phyloP scores from a whole-genome alignment of 176 grass and related monocot species.

The Leersia perrieri region DNA sequence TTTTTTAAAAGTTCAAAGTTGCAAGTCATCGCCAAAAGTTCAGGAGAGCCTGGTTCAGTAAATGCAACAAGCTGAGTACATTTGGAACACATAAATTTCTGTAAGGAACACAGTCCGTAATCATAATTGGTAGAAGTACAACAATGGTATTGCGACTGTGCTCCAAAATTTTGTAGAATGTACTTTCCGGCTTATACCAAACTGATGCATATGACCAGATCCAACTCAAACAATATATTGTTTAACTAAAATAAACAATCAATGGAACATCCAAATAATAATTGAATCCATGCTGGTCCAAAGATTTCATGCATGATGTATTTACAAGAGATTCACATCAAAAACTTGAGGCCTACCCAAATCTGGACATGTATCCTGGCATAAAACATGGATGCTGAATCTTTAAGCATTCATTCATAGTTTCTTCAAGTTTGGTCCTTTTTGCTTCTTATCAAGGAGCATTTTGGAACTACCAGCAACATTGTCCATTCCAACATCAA shows the following conservation, averaged over 20 bases:
- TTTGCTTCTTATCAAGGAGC: background rate
- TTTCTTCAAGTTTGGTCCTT: background rate
- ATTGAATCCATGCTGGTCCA: background rate
- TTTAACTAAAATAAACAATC: background rate
- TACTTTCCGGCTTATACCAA: background rate
- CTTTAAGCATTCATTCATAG: background rate
- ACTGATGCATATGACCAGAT: background rate
- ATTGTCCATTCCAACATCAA: background rate
- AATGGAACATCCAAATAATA: background rate
- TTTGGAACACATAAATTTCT: background rate
- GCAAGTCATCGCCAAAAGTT: no score
- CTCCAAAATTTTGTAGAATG: background rate
- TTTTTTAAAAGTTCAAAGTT: no score
- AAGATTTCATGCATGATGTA: background rate
- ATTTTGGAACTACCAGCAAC: background rate
- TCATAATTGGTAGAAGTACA: no score
- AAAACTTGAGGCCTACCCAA: background rate
- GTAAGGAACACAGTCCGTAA: background rate
- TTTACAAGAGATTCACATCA: conserved; percentile 17
- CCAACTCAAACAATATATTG: background rate
- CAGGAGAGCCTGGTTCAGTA: background rate
- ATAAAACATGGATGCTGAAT: background rate
- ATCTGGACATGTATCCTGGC: background rate
- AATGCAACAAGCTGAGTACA: background rate
- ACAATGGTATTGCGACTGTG: background rate